Evolutionary conservation across 2,329 filamentous ascomycete genomes (phyloP).

Genomic region (Arthrobotrys conoides): DNA sequence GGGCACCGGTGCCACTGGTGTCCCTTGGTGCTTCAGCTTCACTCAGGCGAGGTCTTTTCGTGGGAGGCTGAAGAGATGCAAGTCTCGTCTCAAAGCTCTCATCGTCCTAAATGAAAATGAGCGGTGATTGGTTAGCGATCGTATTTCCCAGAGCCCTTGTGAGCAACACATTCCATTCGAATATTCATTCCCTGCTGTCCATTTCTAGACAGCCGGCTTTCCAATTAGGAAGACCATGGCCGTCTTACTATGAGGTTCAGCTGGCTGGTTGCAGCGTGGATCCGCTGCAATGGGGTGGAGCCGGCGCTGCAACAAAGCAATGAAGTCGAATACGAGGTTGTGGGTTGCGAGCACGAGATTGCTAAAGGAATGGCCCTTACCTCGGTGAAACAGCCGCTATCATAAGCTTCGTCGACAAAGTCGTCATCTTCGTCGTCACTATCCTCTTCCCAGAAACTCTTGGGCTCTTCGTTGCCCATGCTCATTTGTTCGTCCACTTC

Average conservation of each 20-base stretch:
- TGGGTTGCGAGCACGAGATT: slow-evolving; percentile 24
- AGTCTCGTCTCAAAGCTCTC: slow-evolving; percentile 61
- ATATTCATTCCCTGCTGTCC: slow-evolving; percentile 11
- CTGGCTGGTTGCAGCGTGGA: slow-evolving; percentile 33
- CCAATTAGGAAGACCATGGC: slow-evolving; percentile 35
- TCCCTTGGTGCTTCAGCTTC: slow-evolving; percentile 41
- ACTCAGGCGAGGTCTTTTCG: slow-evolving; percentile 52
- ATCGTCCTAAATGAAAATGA: slow-evolving; percentile 47
- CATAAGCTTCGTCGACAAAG: slow-evolving; percentile 59
- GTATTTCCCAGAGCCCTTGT: slow-evolving; percentile 53
- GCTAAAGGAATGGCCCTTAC: slow-evolving; percentile 46
- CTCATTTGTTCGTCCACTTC: slow-evolving; percentile 31
- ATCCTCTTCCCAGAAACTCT: slow-evolving; percentile 56
- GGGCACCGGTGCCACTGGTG: not conserved
- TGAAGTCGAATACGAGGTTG: slow-evolving; percentile 34
- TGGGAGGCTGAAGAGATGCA: slow-evolving; percentile 59
- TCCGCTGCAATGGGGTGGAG: slow-evolving; percentile 22
- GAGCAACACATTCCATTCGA: slow-evolving; percentile 54
- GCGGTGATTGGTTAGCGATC: slow-evolving; percentile 50
- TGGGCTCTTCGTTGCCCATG: slow-evolving; percentile 18
- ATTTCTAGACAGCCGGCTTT: slow-evolving; percentile 26
- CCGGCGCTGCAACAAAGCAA: slow-evolving; percentile 23
- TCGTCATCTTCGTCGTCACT: slow-evolving; percentile 53
- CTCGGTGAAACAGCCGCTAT: slow-evolving; percentile 60
- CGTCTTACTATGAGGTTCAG: slow-evolving; percentile 14